phyloP scores from a whole-genome alignment of 1,284 basidiomycete species.

The Wolfiporia cocos region DNA sequence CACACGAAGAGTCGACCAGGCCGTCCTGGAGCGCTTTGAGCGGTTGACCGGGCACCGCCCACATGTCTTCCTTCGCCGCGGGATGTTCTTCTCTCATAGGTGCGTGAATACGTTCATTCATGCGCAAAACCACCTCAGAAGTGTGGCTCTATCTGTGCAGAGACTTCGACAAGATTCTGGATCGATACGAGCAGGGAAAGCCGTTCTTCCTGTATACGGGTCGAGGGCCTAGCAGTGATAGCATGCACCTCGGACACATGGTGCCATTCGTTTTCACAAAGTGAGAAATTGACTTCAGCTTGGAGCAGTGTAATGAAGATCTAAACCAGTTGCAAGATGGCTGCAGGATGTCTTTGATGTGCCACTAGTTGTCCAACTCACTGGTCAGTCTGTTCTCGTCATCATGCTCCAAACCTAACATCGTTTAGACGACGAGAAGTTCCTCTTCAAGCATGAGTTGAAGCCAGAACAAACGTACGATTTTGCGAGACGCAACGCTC shows the following conservation, averaged over 20 bases:
- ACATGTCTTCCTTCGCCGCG: slow-evolving; percentile 88
- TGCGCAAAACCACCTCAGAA: neutral
- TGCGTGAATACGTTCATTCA: slow-evolving; percentile 38
- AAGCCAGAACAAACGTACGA: slow-evolving; percentile 86
- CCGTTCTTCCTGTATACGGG: slow-evolving; percentile 99
- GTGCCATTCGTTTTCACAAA: slow-evolving; percentile 98
- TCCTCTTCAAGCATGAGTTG: slow-evolving; percentile 93
- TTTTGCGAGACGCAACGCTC: slow-evolving; percentile 85
- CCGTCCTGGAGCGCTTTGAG: slow-evolving; percentile 87
- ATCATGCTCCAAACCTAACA: neutral
- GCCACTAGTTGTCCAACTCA: slow-evolving; percentile 92
- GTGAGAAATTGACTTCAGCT: no score
- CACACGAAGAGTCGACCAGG: slow-evolving; percentile 75
- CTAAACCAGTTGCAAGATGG: no score
- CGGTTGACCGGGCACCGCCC: slow-evolving; percentile 85
- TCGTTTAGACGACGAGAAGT: slow-evolving; percentile 92
- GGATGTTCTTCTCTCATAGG: slow-evolving; percentile 99
- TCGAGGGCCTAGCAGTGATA: slow-evolving; percentile 92
- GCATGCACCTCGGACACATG: slow-evolving; percentile 98
- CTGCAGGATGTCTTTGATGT: slow-evolving; percentile 95
- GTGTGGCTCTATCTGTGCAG: slow-evolving; percentile 38
- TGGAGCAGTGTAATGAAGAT: no score
- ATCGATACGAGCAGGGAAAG: slow-evolving; percentile 94
- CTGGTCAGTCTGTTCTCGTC: slow-evolving; percentile 43
- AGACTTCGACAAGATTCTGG: slow-evolving; percentile 91